These are phyloP conservation scores for Colletotrichum godetiae DNA, from an alignment of 2,329 filamentous ascomycete genomes.

Conservation along the genomic window DNA sequence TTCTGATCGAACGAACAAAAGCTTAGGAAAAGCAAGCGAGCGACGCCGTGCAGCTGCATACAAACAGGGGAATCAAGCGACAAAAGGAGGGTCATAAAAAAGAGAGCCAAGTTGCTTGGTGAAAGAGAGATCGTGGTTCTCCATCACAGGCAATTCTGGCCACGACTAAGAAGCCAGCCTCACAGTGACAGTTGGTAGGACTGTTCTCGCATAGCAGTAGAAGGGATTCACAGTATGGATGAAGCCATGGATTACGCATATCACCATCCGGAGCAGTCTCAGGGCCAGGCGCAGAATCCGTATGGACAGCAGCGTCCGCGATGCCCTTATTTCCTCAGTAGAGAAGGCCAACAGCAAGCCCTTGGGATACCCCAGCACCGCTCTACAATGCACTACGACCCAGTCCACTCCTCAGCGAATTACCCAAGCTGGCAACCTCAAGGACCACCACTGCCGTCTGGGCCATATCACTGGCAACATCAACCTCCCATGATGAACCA, in stretches of 20 bases:
- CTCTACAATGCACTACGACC: conserved; percentile 40
- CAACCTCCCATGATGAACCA: conserved; percentile 1
- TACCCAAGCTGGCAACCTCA: conserved; percentile 37
- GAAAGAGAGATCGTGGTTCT: not conserved
- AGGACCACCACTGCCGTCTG: not conserved
- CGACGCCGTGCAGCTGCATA: conserved; percentile 15
- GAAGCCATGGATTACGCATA: conserved; percentile 34
- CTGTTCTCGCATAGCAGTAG: not conserved
- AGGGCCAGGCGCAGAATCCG: conserved; percentile 19
- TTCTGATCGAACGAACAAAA: not conserved
- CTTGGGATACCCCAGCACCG: conserved; percentile 3
- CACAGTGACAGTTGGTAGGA: not conserved
- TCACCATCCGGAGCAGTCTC: conserved; percentile 21
- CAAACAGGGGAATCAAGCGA: not conserved
- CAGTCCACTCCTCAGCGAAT: conserved; percentile 41
- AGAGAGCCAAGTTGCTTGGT: not conserved
- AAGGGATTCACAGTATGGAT: conserved; percentile 16
- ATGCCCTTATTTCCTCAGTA: conserved; percentile 24
- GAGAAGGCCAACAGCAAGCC: conserved; percentile 2
- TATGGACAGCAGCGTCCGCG: conserved; percentile 16
- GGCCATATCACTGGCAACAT: conserved; percentile 22
- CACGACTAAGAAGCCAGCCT: not conserved
- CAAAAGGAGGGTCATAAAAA: not conserved
- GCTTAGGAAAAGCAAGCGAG: conserved; percentile 9
- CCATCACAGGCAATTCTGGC: not conserved